Base-by-base conservation (phyloP, 768 basidiomycete genomes). In the Panellus pusillus region DNA sequence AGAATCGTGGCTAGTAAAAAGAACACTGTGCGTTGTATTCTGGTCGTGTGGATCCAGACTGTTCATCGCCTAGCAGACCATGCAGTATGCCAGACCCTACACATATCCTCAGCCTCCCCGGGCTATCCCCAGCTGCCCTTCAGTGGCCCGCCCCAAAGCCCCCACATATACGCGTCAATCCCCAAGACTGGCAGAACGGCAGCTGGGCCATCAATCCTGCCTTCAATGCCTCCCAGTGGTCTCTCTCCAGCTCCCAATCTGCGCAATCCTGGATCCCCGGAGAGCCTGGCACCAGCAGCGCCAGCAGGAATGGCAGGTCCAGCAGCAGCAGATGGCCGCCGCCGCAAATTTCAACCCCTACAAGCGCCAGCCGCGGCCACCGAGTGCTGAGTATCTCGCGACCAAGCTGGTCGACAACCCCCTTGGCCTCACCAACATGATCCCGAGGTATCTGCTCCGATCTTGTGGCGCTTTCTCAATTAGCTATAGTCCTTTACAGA, bases 321-420 rank as follows among this genome's bases (percentile, higher is more conserved):
- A 61, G 50, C 64, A 61, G 39, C 67, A 63, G 52, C 64, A 66
- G 45, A 45, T 65, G 63, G 51, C 63, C 52, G 52, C 63, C 52
- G 52, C 65, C 55, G 52, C 65, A 57, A 17, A 57, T 5, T 74
- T 68, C 57, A 84, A 87, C 52, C 88, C 88, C 0, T 82, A 81
- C 73, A 89, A 88, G 64, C 81, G 83, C 17, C 62, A 73, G 11
- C 77, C 81, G n/a, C 81, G 76, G 39, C 77, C 78, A 0, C 81
- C 85, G 5, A 84, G 84, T 59, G 79, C 80, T 2, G 83, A 81
- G 52, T 91, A 91, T 66, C 80, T 86, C 65, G 76, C 78, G 3
- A 80, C 79, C 4, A 66, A 77, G 61, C 66, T 91, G 24, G 62
- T 72, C 1, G 75, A 84, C 44, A 90, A 91, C 65, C 82, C 83